phyloP scores from a whole-genome alignment of 2,329 filamentous ascomycete genomes.

The Microdochium bolleyi region DNA sequence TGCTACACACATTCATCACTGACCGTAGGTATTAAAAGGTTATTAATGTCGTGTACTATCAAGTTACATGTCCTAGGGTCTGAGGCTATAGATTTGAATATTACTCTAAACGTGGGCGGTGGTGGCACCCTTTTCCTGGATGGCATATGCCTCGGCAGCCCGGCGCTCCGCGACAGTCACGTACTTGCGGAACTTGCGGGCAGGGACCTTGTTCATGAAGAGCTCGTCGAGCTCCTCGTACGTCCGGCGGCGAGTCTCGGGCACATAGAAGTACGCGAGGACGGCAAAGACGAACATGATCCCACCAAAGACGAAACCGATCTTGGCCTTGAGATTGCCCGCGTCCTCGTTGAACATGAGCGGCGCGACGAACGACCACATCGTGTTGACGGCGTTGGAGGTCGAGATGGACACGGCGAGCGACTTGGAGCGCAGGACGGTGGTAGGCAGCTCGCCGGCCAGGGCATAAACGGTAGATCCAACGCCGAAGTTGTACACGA shows the following conservation, averaged over 20 bases:
- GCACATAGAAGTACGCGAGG: slow-evolving; percentile 18
- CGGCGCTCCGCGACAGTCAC: slow-evolving; percentile 6
- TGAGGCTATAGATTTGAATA: too few species aligned
- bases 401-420: slow-evolving; percentile 35
- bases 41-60: too few species aligned
- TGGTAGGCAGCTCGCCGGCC: slow-evolving; percentile 33
- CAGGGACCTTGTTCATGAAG: slow-evolving; percentile 17
- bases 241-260: slow-evolving; percentile 18
- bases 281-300: slow-evolving; percentile 17
- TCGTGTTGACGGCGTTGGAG: slow-evolving; percentile 11
- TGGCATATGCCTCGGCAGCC: background rate
- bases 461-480: slow-evolving; percentile 32
- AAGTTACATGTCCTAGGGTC: background rate
- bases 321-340: slow-evolving; percentile 24
- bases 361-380: slow-evolving; percentile 38
- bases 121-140: background rate
- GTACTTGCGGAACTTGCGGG: slow-evolving; percentile 15
- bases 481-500: slow-evolving; percentile 28
- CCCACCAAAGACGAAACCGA: slow-evolving; percentile 32
- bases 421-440: slow-evolving; percentile 34
- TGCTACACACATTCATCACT: too few species aligned
- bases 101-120: background rate
- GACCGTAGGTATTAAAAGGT: too few species aligned
- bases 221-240: slow-evolving; percentile 21
- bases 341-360: slow-evolving; percentile 21